Evolutionary conservation across 352 stramenopile species (phyloP), one percentile per base, ranked within the genome.

Genomic region (Halophytophthora polymorphica): DNA sequence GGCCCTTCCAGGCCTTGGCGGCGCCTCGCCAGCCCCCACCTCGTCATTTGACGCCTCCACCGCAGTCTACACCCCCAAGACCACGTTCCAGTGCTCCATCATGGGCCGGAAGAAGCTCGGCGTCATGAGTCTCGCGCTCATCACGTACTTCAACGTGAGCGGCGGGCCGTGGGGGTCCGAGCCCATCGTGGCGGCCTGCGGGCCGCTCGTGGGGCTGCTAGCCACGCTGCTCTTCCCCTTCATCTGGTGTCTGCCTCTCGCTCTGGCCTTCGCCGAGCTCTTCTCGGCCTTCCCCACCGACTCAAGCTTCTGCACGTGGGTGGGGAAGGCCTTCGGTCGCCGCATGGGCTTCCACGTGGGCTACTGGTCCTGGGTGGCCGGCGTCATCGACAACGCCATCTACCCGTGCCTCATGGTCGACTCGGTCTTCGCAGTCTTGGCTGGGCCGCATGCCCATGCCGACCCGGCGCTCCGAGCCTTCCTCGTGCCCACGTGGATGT

Each of bases 91-190:
- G n/a, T n/a, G n/a, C n/a, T n/a, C n/a, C 4, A 31, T 4, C 15
- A 66, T 69, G 56, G 57, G 51, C 23, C 62, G 64, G 23, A 74
- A 72, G 64, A 85, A 86, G 58, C 67, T 88, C 12, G 77, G 77
- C 54, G 63, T 88, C n/a, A 55, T 88, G 42, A 71, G 66, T 53
- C 61, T 88, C 35, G 78, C 75, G 40, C 69, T 93, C 45, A 86
- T 97, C 45, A 96, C 88, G 29, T 96, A 96, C 61, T 96, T 96
- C 55, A 88, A 86, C 47, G 90, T 97, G 19, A 88, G 67, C 62
- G 93, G 90, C 15, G 96, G 96, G 6, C 94, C 96, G 6, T 99
- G 97, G 73, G 96, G 96, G 7, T 87, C 86, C 21, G 95, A 98
- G 69, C 81, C 89, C n/a, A 88, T 93, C 18, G 82, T 98, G 1